Evolutionary conservation across 257 asterid species (phyloP).

Genomic region (Solanum pinnatisectum): DNA sequence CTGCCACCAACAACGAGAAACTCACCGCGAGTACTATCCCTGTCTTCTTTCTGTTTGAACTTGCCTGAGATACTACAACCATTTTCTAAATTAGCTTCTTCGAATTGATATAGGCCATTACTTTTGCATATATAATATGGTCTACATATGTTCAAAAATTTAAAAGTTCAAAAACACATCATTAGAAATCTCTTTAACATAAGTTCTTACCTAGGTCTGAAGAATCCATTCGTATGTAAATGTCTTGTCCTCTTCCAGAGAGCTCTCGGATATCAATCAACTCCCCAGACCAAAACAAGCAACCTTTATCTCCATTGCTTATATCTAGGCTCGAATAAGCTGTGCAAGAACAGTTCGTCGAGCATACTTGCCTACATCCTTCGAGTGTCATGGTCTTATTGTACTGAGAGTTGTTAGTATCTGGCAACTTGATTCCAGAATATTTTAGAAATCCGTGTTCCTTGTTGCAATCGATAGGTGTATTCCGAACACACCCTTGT

Average conservation of each 20-base stretch:
- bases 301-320: slow-evolving; percentile 10
- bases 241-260: slow-evolving; percentile 11
- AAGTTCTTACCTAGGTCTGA: slow-evolving; percentile 7
- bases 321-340: slow-evolving; percentile 19
- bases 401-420: slow-evolving; percentile 4
- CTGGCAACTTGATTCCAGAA: slow-evolving; percentile 22
- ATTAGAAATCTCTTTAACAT: not conserved
- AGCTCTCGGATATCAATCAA: slow-evolving; percentile 11
- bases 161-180: not conserved
- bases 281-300: slow-evolving; percentile 19
- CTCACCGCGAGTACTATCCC: not conserved
- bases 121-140: not conserved
- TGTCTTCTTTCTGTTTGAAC: not conserved
- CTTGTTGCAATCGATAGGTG: slow-evolving; percentile 1
- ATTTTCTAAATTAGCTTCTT: not conserved
- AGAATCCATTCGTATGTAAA: slow-evolving; percentile 17
- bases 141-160: not conserved
- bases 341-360: slow-evolving; percentile 19
- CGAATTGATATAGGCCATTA: not conserved
- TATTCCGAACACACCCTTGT: slow-evolving; percentile 14
- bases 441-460: slow-evolving; percentile 10
- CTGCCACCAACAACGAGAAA: not conserved
- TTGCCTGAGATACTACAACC: not conserved
- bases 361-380: slow-evolving; percentile 15
- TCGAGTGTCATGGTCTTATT: slow-evolving; percentile 11